Evolutionary conservation across 805 yeast genomes (phyloP).

Genomic region (Saccharomycopsis lassenensis): DNA sequence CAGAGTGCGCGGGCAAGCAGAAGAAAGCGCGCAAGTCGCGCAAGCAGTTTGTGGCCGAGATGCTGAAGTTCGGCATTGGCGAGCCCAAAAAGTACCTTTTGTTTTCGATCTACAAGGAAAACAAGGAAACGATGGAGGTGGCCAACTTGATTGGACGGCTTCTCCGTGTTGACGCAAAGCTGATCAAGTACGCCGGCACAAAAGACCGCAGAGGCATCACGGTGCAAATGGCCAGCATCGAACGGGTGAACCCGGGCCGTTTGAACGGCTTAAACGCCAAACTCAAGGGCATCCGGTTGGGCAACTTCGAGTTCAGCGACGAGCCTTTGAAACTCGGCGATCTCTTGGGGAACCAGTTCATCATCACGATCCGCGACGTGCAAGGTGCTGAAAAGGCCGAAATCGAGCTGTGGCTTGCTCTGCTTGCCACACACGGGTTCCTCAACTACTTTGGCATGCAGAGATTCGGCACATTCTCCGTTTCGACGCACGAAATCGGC

Average conservation of each 20-base stretch:
- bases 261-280: constrained; percentile 67
- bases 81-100: constrained; percentile 57
- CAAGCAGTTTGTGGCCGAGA: constrained; percentile 27
- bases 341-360: constrained; percentile 78
- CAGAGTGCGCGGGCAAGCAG: constrained; percentile 39
- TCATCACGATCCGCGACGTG: constrained; percentile 74
- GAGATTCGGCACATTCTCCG: constrained; percentile 90
- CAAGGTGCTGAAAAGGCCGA: constrained; percentile 20
- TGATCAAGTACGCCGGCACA: constrained; percentile 82
- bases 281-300: constrained; percentile 66
- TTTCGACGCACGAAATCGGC: constrained; percentile 86
- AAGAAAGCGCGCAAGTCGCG: constrained; percentile 19
- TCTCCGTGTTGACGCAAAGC: constrained; percentile 60
- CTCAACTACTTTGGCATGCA: constrained; percentile 98
- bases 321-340: constrained; percentile 66
- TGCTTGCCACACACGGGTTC: constrained; percentile 61
- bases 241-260: constrained; percentile 61
- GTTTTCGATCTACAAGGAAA: constrained; percentile 81
- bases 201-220: constrained; percentile 96
- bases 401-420: constrained; percentile 41
- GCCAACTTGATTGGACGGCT: constrained; percentile 64
- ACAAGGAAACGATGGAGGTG: constrained; percentile 96
- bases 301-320: constrained; percentile 64
- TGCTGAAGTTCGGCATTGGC: constrained; percentile 65
- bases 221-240: constrained; percentile 67